Percentiles rank a stretch among this genome's conserved stretches.
These are phyloP conservation scores for Aspergillus latus DNA, from an alignment of 2,329 filamentous ascomycete genomes.

Conservation along the genomic window DNA sequence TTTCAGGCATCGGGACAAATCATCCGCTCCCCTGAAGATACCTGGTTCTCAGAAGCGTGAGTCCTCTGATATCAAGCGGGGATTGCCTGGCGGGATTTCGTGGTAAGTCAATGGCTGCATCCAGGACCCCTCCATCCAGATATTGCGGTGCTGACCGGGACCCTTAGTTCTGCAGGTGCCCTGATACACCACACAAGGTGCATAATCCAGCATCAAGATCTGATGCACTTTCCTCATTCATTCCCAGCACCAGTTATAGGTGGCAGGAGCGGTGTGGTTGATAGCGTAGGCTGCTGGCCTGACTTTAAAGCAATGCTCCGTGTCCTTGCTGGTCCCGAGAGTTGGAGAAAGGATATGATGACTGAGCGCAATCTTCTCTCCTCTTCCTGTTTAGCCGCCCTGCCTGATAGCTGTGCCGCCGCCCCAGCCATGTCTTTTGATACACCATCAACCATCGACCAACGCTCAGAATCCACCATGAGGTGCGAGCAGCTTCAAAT, in stretches of 20 bases:
- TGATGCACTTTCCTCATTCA: slow-evolving; percentile 11
- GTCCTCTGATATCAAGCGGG: background rate
- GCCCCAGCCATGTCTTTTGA: slow-evolving; percentile 3
- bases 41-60: background rate
- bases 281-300: slow-evolving; percentile 12
- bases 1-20: background rate
- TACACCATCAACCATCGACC: slow-evolving; percentile 1
- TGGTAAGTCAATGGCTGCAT: slow-evolving; percentile 16
- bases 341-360: slow-evolving; percentile 8
- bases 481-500: slow-evolving; percentile 7
- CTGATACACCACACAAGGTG: slow-evolving; percentile 24
- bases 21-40: no score
- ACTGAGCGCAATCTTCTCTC: slow-evolving; percentile 11
- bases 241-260: slow-evolving; percentile 11
- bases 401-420: background rate
- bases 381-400: slow-evolving; percentile 1
- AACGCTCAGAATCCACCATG: background rate
- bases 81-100: background rate
- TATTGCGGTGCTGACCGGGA: slow-evolving; percentile 19
- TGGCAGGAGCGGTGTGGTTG: slow-evolving; percentile 30
- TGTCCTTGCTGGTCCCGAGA: slow-evolving; percentile 15
- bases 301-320: slow-evolving; percentile 24
- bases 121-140: slow-evolving; percentile 27
- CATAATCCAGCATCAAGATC: slow-evolving; percentile 16
- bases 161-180: slow-evolving; percentile 29